Conservation (phyloP, 139 green algal species). For the Tetratostichococcus sp. region DNA sequence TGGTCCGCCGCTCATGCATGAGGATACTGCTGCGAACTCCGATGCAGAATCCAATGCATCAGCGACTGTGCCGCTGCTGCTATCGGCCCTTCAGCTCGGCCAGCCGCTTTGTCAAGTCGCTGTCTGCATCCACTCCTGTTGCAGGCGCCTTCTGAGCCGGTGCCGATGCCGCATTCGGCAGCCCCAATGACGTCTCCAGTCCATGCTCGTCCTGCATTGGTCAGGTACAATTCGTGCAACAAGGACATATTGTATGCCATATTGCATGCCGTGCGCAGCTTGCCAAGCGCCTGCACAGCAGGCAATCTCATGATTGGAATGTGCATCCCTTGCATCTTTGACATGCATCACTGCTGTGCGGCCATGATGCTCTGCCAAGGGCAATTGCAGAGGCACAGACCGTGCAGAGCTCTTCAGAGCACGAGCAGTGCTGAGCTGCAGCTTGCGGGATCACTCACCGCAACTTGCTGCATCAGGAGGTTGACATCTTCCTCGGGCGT, state of each 20-base stretch:
- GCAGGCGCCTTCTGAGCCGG: constrained; percentile 4
- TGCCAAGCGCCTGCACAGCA: too few relatives aligned
- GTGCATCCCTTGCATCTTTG: too few relatives aligned
- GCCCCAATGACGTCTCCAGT: constrained; percentile 63
- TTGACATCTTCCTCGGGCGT: constrained; percentile 95
- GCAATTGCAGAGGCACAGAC: too few relatives aligned
- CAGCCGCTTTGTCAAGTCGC: constrained; percentile 71
- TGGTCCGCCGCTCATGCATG: too few relatives aligned
- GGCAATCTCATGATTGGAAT: too few relatives aligned
- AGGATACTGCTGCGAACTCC: too few relatives aligned
- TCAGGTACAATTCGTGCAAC: constrained; percentile 16
- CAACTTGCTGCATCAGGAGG: constrained; percentile 74
- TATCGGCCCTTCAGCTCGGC: constrained; percentile 58
- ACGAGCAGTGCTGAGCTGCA: not conserved
- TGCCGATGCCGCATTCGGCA: constrained; percentile 49
- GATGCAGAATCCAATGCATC: too few relatives aligned
- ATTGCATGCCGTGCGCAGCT: too few relatives aligned
- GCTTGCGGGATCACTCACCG: not conserved
- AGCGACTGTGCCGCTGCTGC: not conserved
- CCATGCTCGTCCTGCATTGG: constrained; percentile 85
- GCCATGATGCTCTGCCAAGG: too few relatives aligned
- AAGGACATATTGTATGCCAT: too few relatives aligned
- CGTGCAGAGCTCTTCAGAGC: too few relatives aligned
- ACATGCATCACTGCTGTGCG: too few relatives aligned
- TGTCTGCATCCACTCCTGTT: constrained; percentile 30